Conservation (phyloP, 805 yeast genomes). For the Candida succiphila region DNA sequence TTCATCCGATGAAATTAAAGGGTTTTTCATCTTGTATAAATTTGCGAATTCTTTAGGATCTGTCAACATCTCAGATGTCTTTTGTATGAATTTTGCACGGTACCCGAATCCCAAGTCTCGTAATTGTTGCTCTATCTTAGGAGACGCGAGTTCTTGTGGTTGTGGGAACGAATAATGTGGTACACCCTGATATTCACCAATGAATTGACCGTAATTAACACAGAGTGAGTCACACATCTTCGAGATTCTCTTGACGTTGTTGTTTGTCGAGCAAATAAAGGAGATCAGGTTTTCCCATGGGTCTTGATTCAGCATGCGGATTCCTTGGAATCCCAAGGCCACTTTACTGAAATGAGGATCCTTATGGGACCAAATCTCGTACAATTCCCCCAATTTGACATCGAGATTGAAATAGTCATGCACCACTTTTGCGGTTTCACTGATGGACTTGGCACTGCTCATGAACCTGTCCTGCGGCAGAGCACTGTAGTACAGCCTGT, state of each 20-base stretch:
- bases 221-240: conserved; percentile 84
- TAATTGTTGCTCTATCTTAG: conserved; percentile 23
- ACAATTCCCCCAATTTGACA: conserved; percentile 42
- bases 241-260: conserved; percentile 87
- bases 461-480: not conserved
- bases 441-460: not conserved
- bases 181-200: conserved; percentile 43
- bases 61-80: conserved; percentile 55
- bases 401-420: conserved; percentile 63
- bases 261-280: conserved; percentile 92
- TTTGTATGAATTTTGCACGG: conserved; percentile 78
- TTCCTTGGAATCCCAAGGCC: conserved; percentile 43
- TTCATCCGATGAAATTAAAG: conserved; percentile 14
- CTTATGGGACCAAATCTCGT: conserved; percentile 47
- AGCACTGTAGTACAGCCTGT: not conserved
- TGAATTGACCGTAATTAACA: conserved; percentile 51
- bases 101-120: conserved; percentile 71
- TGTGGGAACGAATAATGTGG: conserved; percentile 67
- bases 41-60: conserved; percentile 26
- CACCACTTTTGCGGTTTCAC: conserved; percentile 29
- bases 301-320: conserved; percentile 82
- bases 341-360: conserved; percentile 39
- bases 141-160: conserved; percentile 38
- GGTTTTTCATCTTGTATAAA: conserved; percentile 33
- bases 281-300: conserved; percentile 94